Evolutionary conservation across 768 basidiomycete species (phyloP), one percentile per base, ranked within the genome.

Genomic region (Lactarius sanguifluus): DNA sequence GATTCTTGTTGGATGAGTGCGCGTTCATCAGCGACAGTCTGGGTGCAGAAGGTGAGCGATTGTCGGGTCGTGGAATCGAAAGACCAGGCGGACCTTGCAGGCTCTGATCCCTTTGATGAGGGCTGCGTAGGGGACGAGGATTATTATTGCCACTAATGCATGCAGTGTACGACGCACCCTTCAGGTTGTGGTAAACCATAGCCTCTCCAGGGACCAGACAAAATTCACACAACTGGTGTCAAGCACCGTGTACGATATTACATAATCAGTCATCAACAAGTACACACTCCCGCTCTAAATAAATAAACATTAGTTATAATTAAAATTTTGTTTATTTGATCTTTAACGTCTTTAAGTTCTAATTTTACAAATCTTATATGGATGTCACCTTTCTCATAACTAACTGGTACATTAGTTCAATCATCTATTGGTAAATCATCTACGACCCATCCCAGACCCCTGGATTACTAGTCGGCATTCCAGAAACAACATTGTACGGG

Each of bases 21-120:
- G 64, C 96, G 92, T 79, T 99, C 97, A 82, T 99, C 97, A 68
- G 97, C 97, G 63, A 98, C 89, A 58, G 97, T 99, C 96, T 95
- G 64, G 20, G 59, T 34, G 30, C 69, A 66, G 77, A 71, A 76
- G 55, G 69, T 69, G 55, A 68, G 66, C 62, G 47, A 41, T 30
- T n/a, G 45, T 34, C 12, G 54, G 25, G 25, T 45, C 15, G 41
- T 20, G 50, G 32, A 36, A 30, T 20, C 20, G 18, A 41, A 28
- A 38, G 40, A 38, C 7, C 10, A 34, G 47, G 63, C 72, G 64
- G 30, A 75, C 95, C 89, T 99, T 99, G 87, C 94, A 97, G 68
- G 94, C 86, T 69, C 97, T 85, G 79, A 98, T 96, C 64, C 94
- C 95, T 85, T 98, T 98, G 81, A 98, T 98, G 72, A 98, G 84